Percentiles rank a stretch among this genome's conserved stretches.
phyloP scores from a whole-genome alignment of 305 asterid species.

The Euphrasia arctica region DNA sequence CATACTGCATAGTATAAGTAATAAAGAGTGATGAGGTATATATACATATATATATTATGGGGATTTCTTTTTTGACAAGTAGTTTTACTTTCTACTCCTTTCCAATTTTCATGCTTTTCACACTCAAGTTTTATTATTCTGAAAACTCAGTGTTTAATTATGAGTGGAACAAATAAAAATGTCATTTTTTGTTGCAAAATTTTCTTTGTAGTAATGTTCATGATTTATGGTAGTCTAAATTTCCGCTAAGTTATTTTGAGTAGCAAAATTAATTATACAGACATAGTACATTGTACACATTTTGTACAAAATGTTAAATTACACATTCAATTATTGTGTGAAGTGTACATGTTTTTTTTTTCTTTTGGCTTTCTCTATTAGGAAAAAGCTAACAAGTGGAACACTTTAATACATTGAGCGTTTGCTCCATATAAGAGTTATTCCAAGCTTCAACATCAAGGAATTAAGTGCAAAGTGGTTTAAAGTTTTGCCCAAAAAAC shows the following conservation, averaged over 20 bases:
- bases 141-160: too few species aligned
- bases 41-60: too few species aligned
- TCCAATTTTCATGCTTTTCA: constrained; percentile 41
- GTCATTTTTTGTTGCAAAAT: too few species aligned
- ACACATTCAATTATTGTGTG: constrained; percentile 20
- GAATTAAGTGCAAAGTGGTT: constrained; percentile 17
- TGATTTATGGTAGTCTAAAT: too few species aligned
- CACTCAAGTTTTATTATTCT: neutral
- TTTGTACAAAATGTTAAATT: neutral
- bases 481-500: constrained; percentile 12
- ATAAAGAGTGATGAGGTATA: constrained; percentile 13
- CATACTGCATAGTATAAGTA: constrained; percentile 19
- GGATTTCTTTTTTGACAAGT: constrained; percentile 30
- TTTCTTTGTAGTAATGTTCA: too few species aligned
- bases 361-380: constrained; percentile 25
- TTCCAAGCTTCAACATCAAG: constrained; percentile 45
- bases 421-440: constrained; percentile 28
- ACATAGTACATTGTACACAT: too few species aligned
- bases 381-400: constrained; percentile 29
- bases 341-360: constrained; percentile 13
- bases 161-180: too few species aligned
- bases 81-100: constrained; percentile 35
- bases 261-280: neutral
- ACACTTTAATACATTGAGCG: constrained; percentile 27
- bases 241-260: neutral